A percentile compares a stretch with the other conserved stretches of the same genome.
These are phyloP conservation scores for Neofusicoccum ribis DNA, from an alignment of 2,329 filamentous ascomycete genomes.

Conservation along the genomic window DNA sequence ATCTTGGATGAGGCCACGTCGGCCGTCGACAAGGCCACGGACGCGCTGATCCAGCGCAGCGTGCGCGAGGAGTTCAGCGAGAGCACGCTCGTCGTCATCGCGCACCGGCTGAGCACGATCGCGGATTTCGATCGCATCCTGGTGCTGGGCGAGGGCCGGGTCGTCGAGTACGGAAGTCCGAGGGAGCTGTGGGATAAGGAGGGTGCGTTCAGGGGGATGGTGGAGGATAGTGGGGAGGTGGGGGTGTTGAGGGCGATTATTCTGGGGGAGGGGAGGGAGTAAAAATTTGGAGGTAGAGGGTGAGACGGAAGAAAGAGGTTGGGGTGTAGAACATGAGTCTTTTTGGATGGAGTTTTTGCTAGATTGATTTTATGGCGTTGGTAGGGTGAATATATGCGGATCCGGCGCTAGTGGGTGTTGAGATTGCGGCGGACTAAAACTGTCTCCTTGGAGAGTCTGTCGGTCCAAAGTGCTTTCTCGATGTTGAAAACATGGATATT, in stretches of 20 bases:
- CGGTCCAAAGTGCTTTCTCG: too few species aligned
- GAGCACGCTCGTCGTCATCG: conserved; percentile 29
- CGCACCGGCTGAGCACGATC: conserved; percentile 31
- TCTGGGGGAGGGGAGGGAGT: neutral
- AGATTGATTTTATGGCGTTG: too few species aligned
- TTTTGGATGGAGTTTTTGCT: too few species aligned
- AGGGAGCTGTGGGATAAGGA: conserved; percentile 10
- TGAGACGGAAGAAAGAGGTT: too few species aligned
- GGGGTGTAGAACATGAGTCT: too few species aligned
- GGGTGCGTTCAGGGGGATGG: conserved; percentile 16
- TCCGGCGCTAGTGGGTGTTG: too few species aligned
- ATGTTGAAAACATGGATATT: too few species aligned
- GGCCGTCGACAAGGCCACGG: conserved; percentile 43
- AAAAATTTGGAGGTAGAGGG: too few species aligned
- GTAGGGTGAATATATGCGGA: too few species aligned
- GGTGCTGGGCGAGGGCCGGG: conserved; percentile 27
- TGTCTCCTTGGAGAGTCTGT: too few species aligned
- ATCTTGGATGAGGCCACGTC: conserved; percentile 79
- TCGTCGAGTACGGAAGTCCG: conserved; percentile 25
- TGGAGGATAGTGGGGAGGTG: conserved; percentile 17
- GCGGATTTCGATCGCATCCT: conserved; percentile 28
- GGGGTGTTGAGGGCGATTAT: conserved; percentile 1
- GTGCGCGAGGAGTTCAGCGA: conserved; percentile 25
- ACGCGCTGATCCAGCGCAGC: conserved; percentile 24
- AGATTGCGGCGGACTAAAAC: too few species aligned